Evolutionary conservation across 805 yeast genomes (phyloP).

Genomic region (Wickerhamiella musiphila): DNA sequence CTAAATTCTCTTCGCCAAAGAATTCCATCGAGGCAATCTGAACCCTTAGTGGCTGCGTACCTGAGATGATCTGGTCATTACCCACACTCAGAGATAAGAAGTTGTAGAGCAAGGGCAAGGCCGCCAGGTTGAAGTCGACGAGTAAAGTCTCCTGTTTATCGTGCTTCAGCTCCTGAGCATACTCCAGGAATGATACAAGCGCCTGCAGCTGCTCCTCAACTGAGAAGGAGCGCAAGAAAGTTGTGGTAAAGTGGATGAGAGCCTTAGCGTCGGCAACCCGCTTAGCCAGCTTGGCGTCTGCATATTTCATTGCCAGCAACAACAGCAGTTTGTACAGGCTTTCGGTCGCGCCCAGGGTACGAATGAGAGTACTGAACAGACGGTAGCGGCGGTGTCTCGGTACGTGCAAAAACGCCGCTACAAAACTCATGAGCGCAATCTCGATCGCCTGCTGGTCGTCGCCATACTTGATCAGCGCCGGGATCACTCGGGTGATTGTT

Average conservation of each 20-base stretch:
- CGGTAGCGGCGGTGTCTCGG: conserved; percentile 92
- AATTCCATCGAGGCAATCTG: conserved; percentile 24
- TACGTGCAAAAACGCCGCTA: conserved; percentile 87
- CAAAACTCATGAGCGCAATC: conserved; percentile 70
- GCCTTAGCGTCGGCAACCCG: conserved; percentile 50
- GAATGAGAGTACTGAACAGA: conserved; percentile 62
- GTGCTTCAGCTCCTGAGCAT: conserved; percentile 20
- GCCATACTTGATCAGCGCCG: conserved; percentile 51
- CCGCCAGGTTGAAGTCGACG: conserved; percentile 27
- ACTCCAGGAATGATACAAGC: conserved; percentile 14
- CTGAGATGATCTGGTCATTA: conserved; percentile 23
- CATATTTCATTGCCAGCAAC: conserved; percentile 66
- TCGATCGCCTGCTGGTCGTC: conserved; percentile 51
- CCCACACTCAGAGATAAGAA: conserved; percentile 37
- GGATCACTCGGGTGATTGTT: conserved; percentile 76
- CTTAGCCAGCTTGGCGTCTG: conserved; percentile 25
- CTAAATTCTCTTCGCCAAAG: conserved; percentile 6
- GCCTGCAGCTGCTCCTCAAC: conserved; percentile 37
- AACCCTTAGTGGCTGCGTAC: conserved; percentile 33
- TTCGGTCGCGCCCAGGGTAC: conserved; percentile 49
- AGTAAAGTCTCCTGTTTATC: conserved; percentile 28
- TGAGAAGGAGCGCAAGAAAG: conserved; percentile 51
- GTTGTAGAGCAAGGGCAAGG: conserved; percentile 29
- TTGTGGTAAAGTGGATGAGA: conserved; percentile 50
- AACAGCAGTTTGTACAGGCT: conserved; percentile 60